Evolutionary conservation across 345 rosid genomes (phyloP).

Genomic region (Boechera stricta): DNA sequence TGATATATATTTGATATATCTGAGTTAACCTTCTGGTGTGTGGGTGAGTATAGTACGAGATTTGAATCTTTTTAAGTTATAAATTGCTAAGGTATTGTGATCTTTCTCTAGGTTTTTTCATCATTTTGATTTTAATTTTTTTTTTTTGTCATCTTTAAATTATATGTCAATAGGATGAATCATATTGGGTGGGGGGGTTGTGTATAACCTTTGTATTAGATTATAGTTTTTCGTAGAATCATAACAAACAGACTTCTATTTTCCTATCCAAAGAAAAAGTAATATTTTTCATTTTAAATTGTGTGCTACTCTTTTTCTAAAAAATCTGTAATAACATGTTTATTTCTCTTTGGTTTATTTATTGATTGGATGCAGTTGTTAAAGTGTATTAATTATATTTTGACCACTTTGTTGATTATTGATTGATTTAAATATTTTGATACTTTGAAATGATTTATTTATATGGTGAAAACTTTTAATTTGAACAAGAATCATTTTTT

Average conservation of each 20-base stretch:
- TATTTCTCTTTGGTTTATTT: not conserved
- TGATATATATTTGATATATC: conserved; percentile 21
- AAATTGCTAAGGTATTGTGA: conserved; percentile 40
- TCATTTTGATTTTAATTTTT: not conserved
- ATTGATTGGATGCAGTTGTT: conserved; percentile 12
- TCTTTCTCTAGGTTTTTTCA: conserved; percentile 36
- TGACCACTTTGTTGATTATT: not conserved
- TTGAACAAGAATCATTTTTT: not conserved
- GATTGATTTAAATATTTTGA: not conserved
- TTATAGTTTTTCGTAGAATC: conserved; percentile 35
- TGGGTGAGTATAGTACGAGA: conserved; percentile 46
- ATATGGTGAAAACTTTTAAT: no score
- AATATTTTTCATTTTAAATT: conserved; percentile 1
- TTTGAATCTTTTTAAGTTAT: conserved; percentile 27
- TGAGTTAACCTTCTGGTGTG: conserved; percentile 42
- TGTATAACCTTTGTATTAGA: conserved; percentile 47
- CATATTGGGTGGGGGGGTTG: conserved; percentile 13
- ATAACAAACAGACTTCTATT: conserved; percentile 39
- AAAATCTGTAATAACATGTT: conserved; percentile 5
- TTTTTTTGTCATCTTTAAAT: not conserved
- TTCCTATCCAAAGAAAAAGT: conserved; percentile 3
- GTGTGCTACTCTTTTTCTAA: conserved; percentile 22
- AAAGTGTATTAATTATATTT: not conserved
- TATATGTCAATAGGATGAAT: conserved; percentile 48
- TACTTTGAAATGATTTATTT: no score